These are phyloP conservation scores for Penicillium italicum DNA, from an alignment of 2,329 filamentous ascomycete species.

Conservation along the genomic window DNA sequence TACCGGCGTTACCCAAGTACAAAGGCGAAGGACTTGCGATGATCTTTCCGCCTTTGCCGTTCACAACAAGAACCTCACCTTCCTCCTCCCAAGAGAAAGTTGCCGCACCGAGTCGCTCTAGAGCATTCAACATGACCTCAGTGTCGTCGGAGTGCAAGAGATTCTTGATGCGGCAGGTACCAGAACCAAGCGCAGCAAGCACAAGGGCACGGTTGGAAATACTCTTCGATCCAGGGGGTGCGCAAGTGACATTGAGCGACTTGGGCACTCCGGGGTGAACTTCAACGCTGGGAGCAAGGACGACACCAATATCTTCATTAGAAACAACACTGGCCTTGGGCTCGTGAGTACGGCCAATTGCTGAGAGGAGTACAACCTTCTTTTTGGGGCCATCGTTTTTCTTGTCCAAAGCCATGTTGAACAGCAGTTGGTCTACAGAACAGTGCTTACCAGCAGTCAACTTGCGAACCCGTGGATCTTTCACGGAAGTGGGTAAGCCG, in stretches of 20 bases:
- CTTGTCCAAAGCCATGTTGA: slow-evolving; percentile 97
- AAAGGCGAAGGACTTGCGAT: slow-evolving; percentile 71
- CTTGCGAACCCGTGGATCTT: slow-evolving; percentile 77
- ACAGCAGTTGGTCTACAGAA: slow-evolving; percentile 76
- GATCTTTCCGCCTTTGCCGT: slow-evolving; percentile 83
- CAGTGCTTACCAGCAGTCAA: slow-evolving; percentile 84
- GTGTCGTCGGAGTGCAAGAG: slow-evolving; percentile 95
- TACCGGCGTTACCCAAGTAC: slow-evolving; percentile 95
- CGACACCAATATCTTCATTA: slow-evolving; percentile 75
- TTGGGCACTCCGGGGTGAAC: slow-evolving; percentile 69
- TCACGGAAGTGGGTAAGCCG: slow-evolving; percentile 77
- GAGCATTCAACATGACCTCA: slow-evolving; percentile 94
- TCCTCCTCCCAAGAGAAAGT: slow-evolving; percentile 92
- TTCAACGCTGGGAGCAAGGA: slow-evolving; percentile 73
- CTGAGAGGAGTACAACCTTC: slow-evolving; percentile 88
- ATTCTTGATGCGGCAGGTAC: slow-evolving; percentile 84
- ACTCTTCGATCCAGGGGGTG: slow-evolving; percentile 92
- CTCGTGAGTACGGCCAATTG: slow-evolving; percentile 84
- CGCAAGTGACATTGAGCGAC: slow-evolving; percentile 67
- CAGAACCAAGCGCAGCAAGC: slow-evolving; percentile 83
- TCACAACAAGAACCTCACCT: slow-evolving; percentile 84
- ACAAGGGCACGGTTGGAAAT: slow-evolving; percentile 94
- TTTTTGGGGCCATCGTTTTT: slow-evolving; percentile 96
- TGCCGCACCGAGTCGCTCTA: slow-evolving; percentile 77
- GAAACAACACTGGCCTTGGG: slow-evolving; percentile 84